phyloP scores from a whole-genome alignment of 306 rosid species.

The Spatholobus suberectus region DNA sequence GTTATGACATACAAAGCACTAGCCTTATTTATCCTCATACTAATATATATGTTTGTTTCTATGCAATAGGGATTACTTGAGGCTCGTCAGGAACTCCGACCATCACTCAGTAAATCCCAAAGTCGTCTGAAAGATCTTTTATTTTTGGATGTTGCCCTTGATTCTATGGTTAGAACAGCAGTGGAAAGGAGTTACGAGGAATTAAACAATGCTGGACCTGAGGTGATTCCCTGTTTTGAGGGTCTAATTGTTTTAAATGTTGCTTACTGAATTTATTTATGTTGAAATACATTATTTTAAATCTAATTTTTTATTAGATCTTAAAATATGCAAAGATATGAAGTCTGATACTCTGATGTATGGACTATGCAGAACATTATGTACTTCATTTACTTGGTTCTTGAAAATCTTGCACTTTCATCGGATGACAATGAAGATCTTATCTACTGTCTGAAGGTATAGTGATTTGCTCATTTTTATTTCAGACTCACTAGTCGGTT shows the following conservation, averaged over 20 bases:
- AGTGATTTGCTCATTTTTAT: conserved; percentile 9
- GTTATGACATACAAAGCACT: background rate
- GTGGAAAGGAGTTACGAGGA: conserved; percentile 90
- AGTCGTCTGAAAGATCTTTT: conserved; percentile 90
- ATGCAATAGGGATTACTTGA: conserved; percentile 82
- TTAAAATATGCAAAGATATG: background rate
- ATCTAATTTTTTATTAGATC: background rate
- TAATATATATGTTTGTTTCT: conserved; percentile 20
- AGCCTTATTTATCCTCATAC: background rate
- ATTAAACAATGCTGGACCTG: conserved; percentile 81
- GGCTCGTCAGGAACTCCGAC: conserved; percentile 86
- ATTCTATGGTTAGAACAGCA: conserved; percentile 94
- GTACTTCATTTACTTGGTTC: conserved; percentile 73
- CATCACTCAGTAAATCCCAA: conserved; percentile 70
- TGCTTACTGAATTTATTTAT: conserved; percentile 7
- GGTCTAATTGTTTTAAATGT: conserved; percentile 16
- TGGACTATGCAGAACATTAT: conserved; percentile 82
- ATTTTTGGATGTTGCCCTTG: conserved; percentile 97
- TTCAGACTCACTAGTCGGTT: background rate
- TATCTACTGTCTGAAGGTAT: conserved; percentile 90
- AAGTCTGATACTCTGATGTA: conserved; percentile 49
- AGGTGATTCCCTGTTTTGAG: conserved; percentile 55
- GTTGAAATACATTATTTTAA: background rate
- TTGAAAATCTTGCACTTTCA: conserved; percentile 91
- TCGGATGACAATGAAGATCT: conserved; percentile 88